phyloP scores from a whole-genome alignment of 1,139 yeast species.

The Suhomyces coccinellae region DNA sequence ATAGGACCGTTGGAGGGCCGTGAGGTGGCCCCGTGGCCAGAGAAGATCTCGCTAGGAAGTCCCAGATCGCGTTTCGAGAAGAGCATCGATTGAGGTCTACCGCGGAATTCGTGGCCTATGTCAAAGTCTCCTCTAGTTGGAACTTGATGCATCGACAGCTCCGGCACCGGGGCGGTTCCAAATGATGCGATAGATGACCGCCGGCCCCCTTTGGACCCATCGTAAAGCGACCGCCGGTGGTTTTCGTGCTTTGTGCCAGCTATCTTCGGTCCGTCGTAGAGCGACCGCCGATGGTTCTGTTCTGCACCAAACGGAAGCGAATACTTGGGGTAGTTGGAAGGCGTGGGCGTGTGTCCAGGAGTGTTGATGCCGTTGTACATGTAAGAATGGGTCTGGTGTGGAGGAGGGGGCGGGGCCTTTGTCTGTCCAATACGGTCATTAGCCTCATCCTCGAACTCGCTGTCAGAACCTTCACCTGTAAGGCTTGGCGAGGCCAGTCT shows the following conservation, averaged over 20 bases:
- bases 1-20: background rate
- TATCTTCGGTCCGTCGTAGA: background rate
- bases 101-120: slow-evolving; percentile 5
- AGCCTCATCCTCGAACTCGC: slow-evolving; percentile 12
- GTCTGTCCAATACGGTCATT: slow-evolving; percentile 1
- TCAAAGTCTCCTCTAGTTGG: slow-evolving; percentile 12
- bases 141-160: background rate
- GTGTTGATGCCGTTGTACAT: background rate
- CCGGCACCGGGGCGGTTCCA: background rate
- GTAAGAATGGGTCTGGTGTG: background rate
- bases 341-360: slow-evolving; percentile 6
- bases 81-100: slow-evolving; percentile 8
- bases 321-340: background rate
- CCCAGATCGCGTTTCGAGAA: background rate
- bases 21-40: no score
- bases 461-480: slow-evolving; percentile 8
- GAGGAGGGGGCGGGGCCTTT: background rate
- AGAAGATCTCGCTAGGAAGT: background rate
- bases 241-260: background rate
- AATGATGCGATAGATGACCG: background rate
- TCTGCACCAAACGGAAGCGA: background rate
- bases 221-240: background rate
- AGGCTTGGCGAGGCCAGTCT: background rate
- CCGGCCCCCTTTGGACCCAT: background rate
- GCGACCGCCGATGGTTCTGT: background rate